Conservation (phyloP, 1,284 basidiomycete species). For the Rhodotorula glutinis region DNA sequence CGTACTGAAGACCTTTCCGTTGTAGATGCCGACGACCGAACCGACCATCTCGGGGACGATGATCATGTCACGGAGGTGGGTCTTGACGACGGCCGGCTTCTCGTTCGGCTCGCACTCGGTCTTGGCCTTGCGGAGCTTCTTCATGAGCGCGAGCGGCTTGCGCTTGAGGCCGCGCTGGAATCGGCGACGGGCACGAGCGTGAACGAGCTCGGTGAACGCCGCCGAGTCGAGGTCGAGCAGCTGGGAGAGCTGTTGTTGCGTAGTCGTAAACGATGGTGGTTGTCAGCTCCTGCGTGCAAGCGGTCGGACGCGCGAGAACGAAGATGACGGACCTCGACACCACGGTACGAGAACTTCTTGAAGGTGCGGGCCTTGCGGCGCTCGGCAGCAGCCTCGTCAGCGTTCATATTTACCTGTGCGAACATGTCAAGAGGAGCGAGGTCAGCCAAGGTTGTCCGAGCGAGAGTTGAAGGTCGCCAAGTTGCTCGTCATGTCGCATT, state of each 20-base stretch:
- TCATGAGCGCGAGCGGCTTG: constrained; percentile 97
- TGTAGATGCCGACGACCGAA: constrained; percentile 93
- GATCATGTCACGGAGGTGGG: constrained; percentile 99
- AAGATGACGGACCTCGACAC: constrained; percentile 61
- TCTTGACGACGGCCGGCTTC: constrained; percentile 98
- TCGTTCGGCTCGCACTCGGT: constrained; percentile 97
- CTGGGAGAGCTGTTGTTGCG: constrained; percentile 66
- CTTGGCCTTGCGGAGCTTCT: constrained; percentile 99
- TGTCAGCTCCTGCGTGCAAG: not conserved
- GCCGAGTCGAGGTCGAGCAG: constrained; percentile 95
- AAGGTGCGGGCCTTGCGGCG: constrained; percentile 83
- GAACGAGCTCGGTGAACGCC: constrained; percentile 79
- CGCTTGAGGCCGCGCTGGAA: constrained; percentile 99
- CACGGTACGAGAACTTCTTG: constrained; percentile 98
- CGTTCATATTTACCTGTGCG: constrained; percentile 40
- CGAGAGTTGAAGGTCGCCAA: too few species aligned
- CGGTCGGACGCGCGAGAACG: not conserved
- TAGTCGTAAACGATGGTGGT: not conserved
- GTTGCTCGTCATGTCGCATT: too few species aligned
- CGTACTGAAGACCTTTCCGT: constrained; percentile 70
- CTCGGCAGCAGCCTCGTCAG: constrained; percentile 46
- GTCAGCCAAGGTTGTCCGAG: constrained; percentile 4
- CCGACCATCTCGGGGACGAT: constrained; percentile 99
- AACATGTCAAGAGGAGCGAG: not conserved
- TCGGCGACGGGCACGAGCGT: constrained; percentile 95